Percentiles rank a stretch among this genome's conserved stretches.
These are phyloP conservation scores for Silene conica DNA, from an alignment of 148 eudicot genomes.

Conservation along the genomic window DNA sequence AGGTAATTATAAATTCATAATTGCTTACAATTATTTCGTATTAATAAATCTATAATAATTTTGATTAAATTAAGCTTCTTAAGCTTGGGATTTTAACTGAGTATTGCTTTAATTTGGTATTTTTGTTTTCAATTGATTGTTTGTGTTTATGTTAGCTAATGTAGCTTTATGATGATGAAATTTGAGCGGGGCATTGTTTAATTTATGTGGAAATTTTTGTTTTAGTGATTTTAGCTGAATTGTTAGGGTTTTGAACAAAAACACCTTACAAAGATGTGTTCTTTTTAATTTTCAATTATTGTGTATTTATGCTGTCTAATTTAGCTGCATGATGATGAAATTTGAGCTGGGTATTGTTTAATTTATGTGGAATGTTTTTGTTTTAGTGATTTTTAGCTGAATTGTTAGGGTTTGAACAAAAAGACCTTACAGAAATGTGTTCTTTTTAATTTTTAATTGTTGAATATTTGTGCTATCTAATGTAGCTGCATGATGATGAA, in stretches of 20 bases:
- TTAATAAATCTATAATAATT: background rate
- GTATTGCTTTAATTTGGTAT: background rate
- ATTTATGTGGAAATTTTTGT: no score
- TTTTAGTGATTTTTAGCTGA: background rate
- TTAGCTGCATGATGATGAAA: background rate
- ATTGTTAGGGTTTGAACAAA: no score
- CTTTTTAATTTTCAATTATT: no score
- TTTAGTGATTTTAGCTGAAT: background rate
- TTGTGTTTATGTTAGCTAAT: slow-evolving; percentile 1
- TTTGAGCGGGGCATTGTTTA: background rate
- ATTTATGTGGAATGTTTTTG: background rate
- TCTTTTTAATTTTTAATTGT: no score
- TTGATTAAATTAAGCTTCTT: background rate
- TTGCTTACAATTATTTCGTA: background rate
- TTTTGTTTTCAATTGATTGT: background rate
- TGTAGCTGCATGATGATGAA: background rate
- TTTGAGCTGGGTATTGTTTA: background rate
- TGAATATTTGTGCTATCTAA: background rate
- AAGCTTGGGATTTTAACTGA: slow-evolving; percentile 3
- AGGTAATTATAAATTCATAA: slow-evolving; percentile 2
- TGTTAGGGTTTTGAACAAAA: no score
- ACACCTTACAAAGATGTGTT: no score
- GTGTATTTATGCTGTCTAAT: background rate
- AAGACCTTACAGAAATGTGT: no score
- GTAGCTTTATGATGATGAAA: background rate